Evolutionary conservation across 164 flowering plant genomes (phyloP), one percentile per base, ranked within the genome.

Genomic region (Stephania yunnanensis): DNA sequence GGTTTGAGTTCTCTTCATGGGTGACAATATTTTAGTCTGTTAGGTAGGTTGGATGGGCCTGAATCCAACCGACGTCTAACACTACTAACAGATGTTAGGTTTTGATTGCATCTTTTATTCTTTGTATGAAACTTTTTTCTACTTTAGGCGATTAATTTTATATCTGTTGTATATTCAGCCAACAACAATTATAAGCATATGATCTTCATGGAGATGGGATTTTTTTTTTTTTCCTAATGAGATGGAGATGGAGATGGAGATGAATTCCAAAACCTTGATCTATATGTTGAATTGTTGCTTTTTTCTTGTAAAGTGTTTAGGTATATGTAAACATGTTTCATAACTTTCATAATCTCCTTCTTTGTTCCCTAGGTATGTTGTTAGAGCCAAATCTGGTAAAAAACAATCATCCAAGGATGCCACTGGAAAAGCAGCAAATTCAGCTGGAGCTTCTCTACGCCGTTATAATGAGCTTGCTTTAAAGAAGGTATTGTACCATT

Each of bases 361-460:
- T 73, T 77, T 84, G 50, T 77, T 50, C 22, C 85, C 72, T 73
- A 95, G 99, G 81, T 95, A 93, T 83, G 98, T 95, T 11, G 92
- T 95, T 25, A 87, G 99, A 84, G 98, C 94, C 53, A 93, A 87
- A 86, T 89, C 99, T 82, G 99, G 99, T 68, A 95, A 88, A 82
- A 90, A 87, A 76, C 99, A 95, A 78, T 93, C 98, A 63, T 75
- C 91, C 50, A 92, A 95, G 82, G 99, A 95, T 88, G 99, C 83
- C 63, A 83, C 85, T 81, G 99, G 99, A 50, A 90, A 77, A 77
- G 76, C 88, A 85, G 84, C 87, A 71, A 86, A 88, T 82, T 95
- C 99, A 73, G 99, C 99, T 70, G 99, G 99, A 71, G 90, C 99
- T 68, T 85, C 98, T 58, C 92, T 95, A 73, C 98, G 99, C 17